Percentiles rank a stretch among this genome's conserved stretches.
Conservation (phyloP, 176 grass and related monocot species). For the Dendrocalamus sinicus region DNA sequence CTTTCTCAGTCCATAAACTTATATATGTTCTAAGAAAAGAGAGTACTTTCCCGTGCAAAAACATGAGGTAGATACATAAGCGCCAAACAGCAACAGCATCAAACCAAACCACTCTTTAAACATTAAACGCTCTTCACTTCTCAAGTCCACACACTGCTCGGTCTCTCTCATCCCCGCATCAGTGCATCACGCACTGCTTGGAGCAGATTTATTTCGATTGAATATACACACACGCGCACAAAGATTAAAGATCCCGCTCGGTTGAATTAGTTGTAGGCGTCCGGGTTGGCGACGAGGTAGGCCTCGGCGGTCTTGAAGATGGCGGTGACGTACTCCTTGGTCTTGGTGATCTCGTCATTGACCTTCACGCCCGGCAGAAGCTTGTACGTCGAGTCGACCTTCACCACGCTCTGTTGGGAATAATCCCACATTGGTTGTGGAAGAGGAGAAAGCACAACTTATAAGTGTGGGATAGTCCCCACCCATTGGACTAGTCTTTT, state of each 20-base stretch:
- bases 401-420: conserved; percentile 55
- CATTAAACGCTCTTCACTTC: background rate
- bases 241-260: background rate
- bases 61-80: background rate
- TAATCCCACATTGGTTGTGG: too few species aligned
- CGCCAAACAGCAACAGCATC: background rate
- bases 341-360: conserved; percentile 49
- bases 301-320: conserved; percentile 67
- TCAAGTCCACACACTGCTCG: background rate
- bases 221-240: background rate
- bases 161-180: too few species aligned
- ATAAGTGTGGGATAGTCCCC: too few species aligned
- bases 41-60: background rate
- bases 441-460: too few species aligned
- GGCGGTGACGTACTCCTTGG: conserved; percentile 49
- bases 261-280: conserved; percentile 53
- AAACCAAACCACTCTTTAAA: conserved; percentile 2
- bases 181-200: background rate
- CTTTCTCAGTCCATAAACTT: background rate
- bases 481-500: too few species aligned
- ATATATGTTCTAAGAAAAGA: too few species aligned
- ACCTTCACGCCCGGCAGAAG: conserved; percentile 52
- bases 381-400: conserved; percentile 55
- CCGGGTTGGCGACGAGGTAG: conserved; percentile 65
- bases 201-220: conserved; percentile 13